Conservation (phyloP, 164 flowering plant species). For the Piper betle region DNA sequence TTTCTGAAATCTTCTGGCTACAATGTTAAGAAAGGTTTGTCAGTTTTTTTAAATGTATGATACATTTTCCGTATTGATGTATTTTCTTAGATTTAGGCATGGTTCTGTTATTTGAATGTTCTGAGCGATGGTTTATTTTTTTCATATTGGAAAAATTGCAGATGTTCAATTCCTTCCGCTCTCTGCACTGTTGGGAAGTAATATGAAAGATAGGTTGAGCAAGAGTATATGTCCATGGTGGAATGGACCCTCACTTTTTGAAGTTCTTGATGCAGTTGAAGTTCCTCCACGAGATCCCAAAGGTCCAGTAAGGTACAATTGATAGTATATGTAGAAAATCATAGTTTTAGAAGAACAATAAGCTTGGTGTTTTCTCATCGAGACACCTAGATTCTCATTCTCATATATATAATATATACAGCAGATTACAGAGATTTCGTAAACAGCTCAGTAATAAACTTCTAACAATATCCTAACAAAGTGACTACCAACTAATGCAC, state of each 20-base stretch:
- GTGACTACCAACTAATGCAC: too few relatives aligned
- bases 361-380: too few relatives aligned
- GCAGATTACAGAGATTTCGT: too few relatives aligned
- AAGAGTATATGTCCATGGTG: constrained; percentile 74
- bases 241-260: constrained; percentile 94
- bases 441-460: too few relatives aligned
- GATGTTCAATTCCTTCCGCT: constrained; percentile 90
- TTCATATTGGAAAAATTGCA: constrained; percentile 15
- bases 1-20: constrained; percentile 81
- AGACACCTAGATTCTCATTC: too few relatives aligned
- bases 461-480: too few relatives aligned
- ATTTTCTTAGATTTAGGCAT: too few relatives aligned
- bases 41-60: background rate
- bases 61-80: too few relatives aligned
- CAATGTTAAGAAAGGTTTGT: constrained; percentile 88
- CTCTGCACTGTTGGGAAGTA: constrained; percentile 76
- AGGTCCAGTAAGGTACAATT: constrained; percentile 70
- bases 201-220: constrained; percentile 66
- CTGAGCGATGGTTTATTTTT: background rate
- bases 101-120: background rate
- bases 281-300: constrained; percentile 78
- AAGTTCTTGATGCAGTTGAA: constrained; percentile 76
- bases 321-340: background rate
- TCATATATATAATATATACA: too few relatives aligned
- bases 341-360: too few relatives aligned